Conservation (phyloP, 1,139 yeast species). For the Yamadazyma buinensis region DNA sequence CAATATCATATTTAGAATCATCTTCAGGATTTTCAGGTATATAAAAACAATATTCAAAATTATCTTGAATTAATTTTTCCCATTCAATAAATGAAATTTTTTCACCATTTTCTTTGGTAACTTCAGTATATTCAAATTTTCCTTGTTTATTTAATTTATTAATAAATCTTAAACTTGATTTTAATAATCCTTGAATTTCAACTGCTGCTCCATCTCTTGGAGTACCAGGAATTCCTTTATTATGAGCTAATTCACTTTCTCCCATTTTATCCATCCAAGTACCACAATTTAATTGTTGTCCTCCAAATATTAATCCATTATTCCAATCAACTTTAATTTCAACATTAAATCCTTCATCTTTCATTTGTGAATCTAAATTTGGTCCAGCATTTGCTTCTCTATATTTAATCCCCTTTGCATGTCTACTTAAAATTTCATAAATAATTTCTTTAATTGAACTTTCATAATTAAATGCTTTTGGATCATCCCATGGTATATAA, state of each 20-base stretch:
- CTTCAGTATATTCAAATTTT: conserved; percentile 54
- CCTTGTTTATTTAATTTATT: conserved; percentile 33
- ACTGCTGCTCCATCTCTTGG: conserved; percentile 98
- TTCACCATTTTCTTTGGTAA: conserved; percentile 50
- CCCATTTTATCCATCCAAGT: conserved; percentile 99
- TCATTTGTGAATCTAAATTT: conserved; percentile 86
- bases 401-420: conserved; percentile 82
- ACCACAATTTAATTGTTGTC: conserved; percentile 90
- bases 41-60: conserved; percentile 77
- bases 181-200: conserved; percentile 85
- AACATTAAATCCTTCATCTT: conserved; percentile 87
- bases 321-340: conserved; percentile 79
- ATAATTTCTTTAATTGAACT: conserved; percentile 71
- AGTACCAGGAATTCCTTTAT: conserved; percentile 90
- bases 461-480: conserved; percentile 70
- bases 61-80: conserved; percentile 64
- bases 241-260: conserved; percentile 78
- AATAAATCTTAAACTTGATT: conserved; percentile 80
- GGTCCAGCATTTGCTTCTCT: conserved; percentile 97
- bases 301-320: conserved; percentile 87
- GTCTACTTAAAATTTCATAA: conserved; percentile 78
- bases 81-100: conserved; percentile 57
- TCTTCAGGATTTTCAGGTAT: conserved; percentile 59
- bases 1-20: conserved; percentile 56
- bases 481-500: conserved; percentile 65